Base-by-base conservation (phyloP, 108 stramenopile species). In the Fistulifera pelliculosa region DNA sequence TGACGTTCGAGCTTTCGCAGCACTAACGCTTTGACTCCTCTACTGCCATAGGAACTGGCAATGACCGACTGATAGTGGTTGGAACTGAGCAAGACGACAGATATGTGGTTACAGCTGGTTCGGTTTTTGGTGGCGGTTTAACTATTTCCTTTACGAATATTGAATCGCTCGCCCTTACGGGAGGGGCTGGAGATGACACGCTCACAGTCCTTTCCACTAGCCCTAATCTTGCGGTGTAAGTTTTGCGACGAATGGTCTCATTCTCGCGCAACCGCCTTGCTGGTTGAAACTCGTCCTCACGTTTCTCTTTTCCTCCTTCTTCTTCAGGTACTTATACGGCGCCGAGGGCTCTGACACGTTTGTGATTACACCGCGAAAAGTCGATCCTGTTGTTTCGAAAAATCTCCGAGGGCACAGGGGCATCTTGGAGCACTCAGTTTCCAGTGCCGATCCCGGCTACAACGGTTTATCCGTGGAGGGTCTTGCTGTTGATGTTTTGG, bases 391-490 rank as follows among this genome's bases (percentile, higher is more conserved):
- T 13, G 45, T 64, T 14, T 64, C 62, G 13, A 63, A 69, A 47
- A 69, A 69, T 43, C 50, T 63, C 8, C 27, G 62, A 22, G 68
- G 68, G 8, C 69, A 71, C 41, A 56, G 70, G 15, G 70, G 70
- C 11, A 60, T 71, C 16, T 39, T 71, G 27, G 64, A 65, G 43
- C 70, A 71, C 43, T 25, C 22, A 28, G 22, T 71, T 21, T 16
- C 58, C 14, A 58, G 56, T 18, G 40, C 1, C 38, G 70, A 66
- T 61, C 26, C 15, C 0, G 49, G 38, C 14, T 71, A 71, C 38
- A 27, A 55, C 22, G 60, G 39, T 17, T 38, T 71, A 43, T 19
- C 31, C 21, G 54, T 65, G 24, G 43, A 31, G 51, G 70, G 70
- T 13, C 21, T 71, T 15, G 58, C 57, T 22, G 58, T 45, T 25